Base-by-base conservation (phyloP, 176 grass and related monocot genomes). In the Bolboschoenus planiculmis region DNA sequence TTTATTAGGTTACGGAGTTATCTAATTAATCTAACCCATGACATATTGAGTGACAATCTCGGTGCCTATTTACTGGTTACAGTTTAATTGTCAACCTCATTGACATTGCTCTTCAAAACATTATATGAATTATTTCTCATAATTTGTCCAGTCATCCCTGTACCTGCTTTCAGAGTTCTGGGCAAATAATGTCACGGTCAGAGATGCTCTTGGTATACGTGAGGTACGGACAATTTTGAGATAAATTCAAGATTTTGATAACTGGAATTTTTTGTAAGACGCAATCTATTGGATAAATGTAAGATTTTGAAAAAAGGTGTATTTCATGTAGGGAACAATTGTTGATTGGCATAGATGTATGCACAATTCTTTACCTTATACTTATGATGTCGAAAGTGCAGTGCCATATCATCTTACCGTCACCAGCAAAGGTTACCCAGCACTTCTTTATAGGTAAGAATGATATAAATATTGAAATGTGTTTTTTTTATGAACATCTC, bases 121-220 rank as follows among this genome's bases (percentile, higher is more conserved):
- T 40, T 23, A 5, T 30, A 1, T 75, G 10, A 50, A 16, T 48
- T 30, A 0, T 11, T 71, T 71, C 2, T 24, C 36, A 24, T 13
- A 42, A 43, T 72, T 72, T 29, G 30, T 77, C 3, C 63, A 90
- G 85, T 59, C 86, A 51, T 84, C 85, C 33, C 73, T 79, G 0
- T 84, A 91, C 80, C 47, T 78, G n/a, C 59, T 94, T 47, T 85
- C 87, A 0, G 80, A 90, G 62, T 61, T 90, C 21, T 94, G 92
- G 89, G 90, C 89, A 29, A 86, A 91, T 39, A 88, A 94, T 61
- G 34, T 64, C 29, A 84, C 84, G 30, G 87, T 89, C 39, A 84
- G 85, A 79, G 51, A 63, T 26, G 36, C 82, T 54, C 80, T 94
- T 48, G 89, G 87, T 59, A 89, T 94, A 51, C 89, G 61, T 21